phyloP scores from a whole-genome alignment of 192 early-diverging fungal species.

The Geranomyces michiganensis region DNA sequence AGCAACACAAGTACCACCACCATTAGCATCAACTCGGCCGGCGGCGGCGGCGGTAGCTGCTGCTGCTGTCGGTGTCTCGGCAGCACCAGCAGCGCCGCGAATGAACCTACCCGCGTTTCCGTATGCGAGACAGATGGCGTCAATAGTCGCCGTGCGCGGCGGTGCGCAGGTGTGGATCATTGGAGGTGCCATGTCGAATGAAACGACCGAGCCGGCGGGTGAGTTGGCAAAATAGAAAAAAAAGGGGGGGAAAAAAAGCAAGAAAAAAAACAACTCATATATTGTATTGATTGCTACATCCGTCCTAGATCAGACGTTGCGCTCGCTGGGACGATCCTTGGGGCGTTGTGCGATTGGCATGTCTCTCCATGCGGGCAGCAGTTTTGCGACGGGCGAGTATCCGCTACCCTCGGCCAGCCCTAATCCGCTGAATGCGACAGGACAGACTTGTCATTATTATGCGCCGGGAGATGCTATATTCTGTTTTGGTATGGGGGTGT shows the following conservation, averaged over 20 bases:
- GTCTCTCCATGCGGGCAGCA: too few species aligned
- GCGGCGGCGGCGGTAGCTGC: too few species aligned
- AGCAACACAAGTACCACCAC: too few species aligned
- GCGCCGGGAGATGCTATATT: background rate
- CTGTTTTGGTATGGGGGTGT: background rate
- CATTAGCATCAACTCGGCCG: too few species aligned
- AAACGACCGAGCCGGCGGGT: background rate
- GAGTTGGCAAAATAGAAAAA: background rate
- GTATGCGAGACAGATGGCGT: slow-evolving; percentile 6
- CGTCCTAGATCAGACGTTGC: too few species aligned
- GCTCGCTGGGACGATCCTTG: too few species aligned
- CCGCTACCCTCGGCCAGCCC: background rate
- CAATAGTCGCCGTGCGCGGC: background rate
- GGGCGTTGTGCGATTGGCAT: too few species aligned
- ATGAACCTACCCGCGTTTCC: slow-evolving; percentile 1
- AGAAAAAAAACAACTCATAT: too few species aligned
- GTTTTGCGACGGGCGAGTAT: background rate
- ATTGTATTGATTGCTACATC: too few species aligned
- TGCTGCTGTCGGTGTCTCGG: background rate
- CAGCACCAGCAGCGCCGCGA: background rate
- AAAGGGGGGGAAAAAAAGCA: background rate
- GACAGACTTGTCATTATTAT: background rate
- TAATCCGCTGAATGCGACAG: slow-evolving; percentile 4
- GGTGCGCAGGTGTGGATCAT: background rate
- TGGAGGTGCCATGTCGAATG: background rate